Conservation (phyloP, 2,329 filamentous ascomycete genomes). For the Pseudogymnoascus sp. region DNA sequence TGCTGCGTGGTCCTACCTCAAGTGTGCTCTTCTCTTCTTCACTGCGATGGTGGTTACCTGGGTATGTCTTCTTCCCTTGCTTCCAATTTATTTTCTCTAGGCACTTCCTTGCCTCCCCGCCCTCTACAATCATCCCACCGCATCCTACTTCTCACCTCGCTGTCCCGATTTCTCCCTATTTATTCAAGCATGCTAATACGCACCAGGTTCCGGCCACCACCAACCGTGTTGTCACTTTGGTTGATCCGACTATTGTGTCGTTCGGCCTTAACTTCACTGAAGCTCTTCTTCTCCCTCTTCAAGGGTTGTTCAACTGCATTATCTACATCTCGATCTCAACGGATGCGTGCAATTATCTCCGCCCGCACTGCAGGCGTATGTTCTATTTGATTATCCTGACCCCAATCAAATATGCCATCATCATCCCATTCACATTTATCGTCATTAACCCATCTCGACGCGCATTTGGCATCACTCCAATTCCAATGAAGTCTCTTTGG, state of each 20-base stretch:
- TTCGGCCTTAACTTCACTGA: slow-evolving; percentile 60
- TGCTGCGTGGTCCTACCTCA: slow-evolving; percentile 61
- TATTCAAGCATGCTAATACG: slow-evolving; percentile 31
- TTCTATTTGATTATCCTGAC: neutral
- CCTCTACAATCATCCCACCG: slow-evolving; percentile 16
- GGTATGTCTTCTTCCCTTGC: slow-evolving; percentile 61
- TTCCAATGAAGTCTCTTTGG: no score
- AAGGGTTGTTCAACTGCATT: slow-evolving; percentile 76
- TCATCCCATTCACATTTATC: neutral
- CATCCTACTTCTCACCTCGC: neutral
- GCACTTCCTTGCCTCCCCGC: slow-evolving; percentile 43
- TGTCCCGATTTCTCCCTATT: neutral
- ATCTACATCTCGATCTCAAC: slow-evolving; percentile 64
- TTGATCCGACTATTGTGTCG: slow-evolving; percentile 43
- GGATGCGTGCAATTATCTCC: neutral
- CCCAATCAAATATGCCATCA: neutral
- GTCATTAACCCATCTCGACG: no score
- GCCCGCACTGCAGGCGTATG: neutral
- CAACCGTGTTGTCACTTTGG: slow-evolving; percentile 66
- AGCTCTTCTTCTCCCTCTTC: slow-evolving; percentile 67
- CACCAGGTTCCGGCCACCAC: slow-evolving; percentile 55
- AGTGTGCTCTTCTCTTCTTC: slow-evolving; percentile 65
- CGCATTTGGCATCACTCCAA: no score
- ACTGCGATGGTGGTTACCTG: slow-evolving; percentile 63
- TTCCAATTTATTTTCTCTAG: slow-evolving; percentile 59